Percentiles rank a stretch among this genome's conserved stretches.
Conservation (phyloP, 2,329 filamentous ascomycete genomes). For the Didymella keratinophila region DNA sequence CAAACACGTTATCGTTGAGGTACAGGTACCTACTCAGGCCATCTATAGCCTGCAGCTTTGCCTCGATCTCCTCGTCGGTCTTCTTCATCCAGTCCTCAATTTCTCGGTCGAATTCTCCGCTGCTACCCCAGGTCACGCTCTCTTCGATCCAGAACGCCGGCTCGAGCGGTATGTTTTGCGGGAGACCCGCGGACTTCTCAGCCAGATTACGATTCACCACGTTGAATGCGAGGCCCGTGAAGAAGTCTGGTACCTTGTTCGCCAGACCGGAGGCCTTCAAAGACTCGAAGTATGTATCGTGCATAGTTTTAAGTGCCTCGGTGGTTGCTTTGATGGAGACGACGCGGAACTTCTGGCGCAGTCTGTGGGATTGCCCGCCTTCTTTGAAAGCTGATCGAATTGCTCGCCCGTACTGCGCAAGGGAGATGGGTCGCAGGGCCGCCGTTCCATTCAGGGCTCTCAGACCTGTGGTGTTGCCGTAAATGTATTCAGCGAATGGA, state of each 20-base stretch:
- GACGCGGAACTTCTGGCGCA: slow-evolving; percentile 30
- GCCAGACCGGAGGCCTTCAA: slow-evolving; percentile 19
- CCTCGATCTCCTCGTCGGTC: slow-evolving; percentile 60
- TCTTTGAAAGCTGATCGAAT: slow-evolving; percentile 23
- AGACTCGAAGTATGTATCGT: slow-evolving; percentile 26
- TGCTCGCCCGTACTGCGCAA: slow-evolving; percentile 18
- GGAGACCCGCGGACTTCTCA: slow-evolving; percentile 14
- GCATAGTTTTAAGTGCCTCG: slow-evolving; percentile 25
- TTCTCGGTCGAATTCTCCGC: slow-evolving; percentile 19
- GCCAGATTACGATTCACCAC: slow-evolving; percentile 24
- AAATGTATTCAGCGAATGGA: slow-evolving; percentile 19
- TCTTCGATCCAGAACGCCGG: slow-evolving; percentile 33
- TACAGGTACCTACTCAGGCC: slow-evolving; percentile 32
- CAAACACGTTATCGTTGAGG: slow-evolving; percentile 45
- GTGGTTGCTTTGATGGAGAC: slow-evolving; percentile 21
- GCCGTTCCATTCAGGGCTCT: slow-evolving; percentile 22
- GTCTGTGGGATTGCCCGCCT: slow-evolving; percentile 23
- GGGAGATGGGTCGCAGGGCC: slow-evolving; percentile 20
- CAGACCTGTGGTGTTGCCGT: slow-evolving; percentile 18
- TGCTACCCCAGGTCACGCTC: slow-evolving; percentile 24
- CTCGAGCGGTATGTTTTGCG: slow-evolving; percentile 20
- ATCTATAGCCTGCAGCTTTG: slow-evolving; percentile 55
- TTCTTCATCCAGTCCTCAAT: slow-evolving; percentile 49
- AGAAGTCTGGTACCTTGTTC: slow-evolving; percentile 23
- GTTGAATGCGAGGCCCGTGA: slow-evolving; percentile 30